Evolutionary conservation across 2,329 filamentous ascomycete species (phyloP).

Genomic region (Phialophora chinensis): DNA sequence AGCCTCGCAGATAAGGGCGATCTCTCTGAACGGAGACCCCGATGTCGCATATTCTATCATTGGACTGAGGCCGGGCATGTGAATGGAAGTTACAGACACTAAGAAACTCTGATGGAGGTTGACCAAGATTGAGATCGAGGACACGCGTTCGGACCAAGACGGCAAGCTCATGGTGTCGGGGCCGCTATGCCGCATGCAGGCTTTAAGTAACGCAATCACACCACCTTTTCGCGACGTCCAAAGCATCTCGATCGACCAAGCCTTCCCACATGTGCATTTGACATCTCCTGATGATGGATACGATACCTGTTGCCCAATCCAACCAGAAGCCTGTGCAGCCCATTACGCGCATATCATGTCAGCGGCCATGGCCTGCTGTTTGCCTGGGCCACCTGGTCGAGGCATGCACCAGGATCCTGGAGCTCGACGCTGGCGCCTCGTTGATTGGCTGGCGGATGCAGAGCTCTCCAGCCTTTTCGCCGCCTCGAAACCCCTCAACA

Average conservation of each 20-base stretch:
- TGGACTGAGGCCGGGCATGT: not conserved
- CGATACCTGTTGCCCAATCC: constrained; percentile 1
- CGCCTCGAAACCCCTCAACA: not conserved
- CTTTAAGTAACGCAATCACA: not conserved
- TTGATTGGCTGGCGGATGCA: not conserved
- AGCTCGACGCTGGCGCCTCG: not conserved
- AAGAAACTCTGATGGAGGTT: not conserved
- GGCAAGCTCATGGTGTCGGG: not conserved
- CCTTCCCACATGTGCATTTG: not conserved
- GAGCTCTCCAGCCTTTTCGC: constrained; percentile 1
- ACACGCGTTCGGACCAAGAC: not conserved
- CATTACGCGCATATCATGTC: constrained; percentile 3
- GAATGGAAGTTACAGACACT: not conserved
- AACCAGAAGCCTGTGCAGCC: not conserved
- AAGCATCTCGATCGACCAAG: not conserved
- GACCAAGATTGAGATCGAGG: not conserved
- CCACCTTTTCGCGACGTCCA: constrained; percentile 1
- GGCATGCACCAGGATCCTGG: not conserved
- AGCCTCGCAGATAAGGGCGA: not conserved
- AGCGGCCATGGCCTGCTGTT: not conserved
- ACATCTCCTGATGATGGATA: constrained; percentile 9
- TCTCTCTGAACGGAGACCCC: not conserved
- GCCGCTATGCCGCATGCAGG: not conserved
- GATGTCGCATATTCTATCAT: not conserved
- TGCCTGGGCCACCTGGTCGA: not conserved